phyloP scores from a whole-genome alignment of 2,329 filamentous ascomycete species.

The Grosmannia clavigera region DNA sequence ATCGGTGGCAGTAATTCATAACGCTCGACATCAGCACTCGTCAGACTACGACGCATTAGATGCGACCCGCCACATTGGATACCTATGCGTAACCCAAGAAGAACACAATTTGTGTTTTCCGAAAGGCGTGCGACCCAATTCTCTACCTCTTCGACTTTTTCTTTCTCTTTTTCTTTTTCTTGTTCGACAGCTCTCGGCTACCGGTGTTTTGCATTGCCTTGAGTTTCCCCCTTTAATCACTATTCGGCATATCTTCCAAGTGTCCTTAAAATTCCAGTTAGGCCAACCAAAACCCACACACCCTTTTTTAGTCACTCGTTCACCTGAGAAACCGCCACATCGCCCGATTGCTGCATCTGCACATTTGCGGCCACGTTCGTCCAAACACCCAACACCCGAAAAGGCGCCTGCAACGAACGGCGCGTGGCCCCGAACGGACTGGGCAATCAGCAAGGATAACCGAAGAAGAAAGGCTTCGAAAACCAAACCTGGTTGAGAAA shows the following conservation, averaged over 20 bases:
- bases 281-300: background rate
- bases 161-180: background rate
- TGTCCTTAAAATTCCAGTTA: background rate
- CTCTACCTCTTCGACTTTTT: background rate
- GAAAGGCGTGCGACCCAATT: background rate
- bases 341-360: background rate
- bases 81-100: background rate
- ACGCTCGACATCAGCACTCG: background rate
- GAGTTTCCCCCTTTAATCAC: background rate
- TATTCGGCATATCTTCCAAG: background rate
- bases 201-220: background rate
- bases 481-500: background rate
- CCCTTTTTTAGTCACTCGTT: background rate
- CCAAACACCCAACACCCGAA: background rate
- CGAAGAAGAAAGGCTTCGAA: background rate
- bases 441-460: background rate
- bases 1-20: background rate
- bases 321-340: background rate
- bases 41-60: background rate
- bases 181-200: background rate
- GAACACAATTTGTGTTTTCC: background rate
- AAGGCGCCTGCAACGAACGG: background rate
- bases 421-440: background rate
- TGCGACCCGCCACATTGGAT: constrained; percentile 1
- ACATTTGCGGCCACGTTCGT: background rate